phyloP scores from a whole-genome alignment of 345 rosid species.

The Populus davidiana region DNA sequence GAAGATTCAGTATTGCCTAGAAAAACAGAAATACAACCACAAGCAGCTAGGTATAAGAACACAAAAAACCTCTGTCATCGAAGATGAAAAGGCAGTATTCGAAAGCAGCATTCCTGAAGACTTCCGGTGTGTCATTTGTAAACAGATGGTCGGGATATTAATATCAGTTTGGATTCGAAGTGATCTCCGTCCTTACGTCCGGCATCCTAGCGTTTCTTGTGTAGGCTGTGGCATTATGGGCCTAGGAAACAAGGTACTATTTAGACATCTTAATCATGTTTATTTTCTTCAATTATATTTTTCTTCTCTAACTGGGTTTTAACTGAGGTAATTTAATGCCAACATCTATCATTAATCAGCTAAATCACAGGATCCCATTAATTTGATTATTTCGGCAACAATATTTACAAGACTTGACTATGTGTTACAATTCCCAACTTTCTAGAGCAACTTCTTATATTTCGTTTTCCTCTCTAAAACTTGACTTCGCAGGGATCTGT shows the following conservation, averaged over 20 bases:
- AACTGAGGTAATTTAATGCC: background rate
- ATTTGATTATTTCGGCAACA: background rate
- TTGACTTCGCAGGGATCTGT: constrained; percentile 61
- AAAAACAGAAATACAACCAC: background rate
- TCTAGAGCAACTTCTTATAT: background rate
- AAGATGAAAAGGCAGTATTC: constrained; percentile 11
- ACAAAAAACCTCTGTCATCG: constrained; percentile 7
- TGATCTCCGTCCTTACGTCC: constrained; percentile 48
- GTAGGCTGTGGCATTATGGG: constrained; percentile 83
- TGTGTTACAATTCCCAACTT: background rate
- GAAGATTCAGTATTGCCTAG: background rate
- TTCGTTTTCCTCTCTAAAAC: background rate
- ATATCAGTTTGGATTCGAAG: constrained; percentile 65
- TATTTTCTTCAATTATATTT: background rate
- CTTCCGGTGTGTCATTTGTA: constrained; percentile 56
- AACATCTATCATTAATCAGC: background rate
- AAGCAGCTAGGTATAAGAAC: background rate
- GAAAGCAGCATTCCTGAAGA: constrained; percentile 18
- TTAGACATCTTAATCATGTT: background rate
- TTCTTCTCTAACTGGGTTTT: background rate
- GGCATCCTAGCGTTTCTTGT: constrained; percentile 60
- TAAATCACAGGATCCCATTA: background rate
- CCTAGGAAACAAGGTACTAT: constrained; percentile 72
- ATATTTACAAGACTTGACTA: background rate
- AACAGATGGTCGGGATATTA: constrained; percentile 81